Evolutionary conservation across 352 stramenopile species (phyloP).

Genomic region (Lagenidium sp.): DNA sequence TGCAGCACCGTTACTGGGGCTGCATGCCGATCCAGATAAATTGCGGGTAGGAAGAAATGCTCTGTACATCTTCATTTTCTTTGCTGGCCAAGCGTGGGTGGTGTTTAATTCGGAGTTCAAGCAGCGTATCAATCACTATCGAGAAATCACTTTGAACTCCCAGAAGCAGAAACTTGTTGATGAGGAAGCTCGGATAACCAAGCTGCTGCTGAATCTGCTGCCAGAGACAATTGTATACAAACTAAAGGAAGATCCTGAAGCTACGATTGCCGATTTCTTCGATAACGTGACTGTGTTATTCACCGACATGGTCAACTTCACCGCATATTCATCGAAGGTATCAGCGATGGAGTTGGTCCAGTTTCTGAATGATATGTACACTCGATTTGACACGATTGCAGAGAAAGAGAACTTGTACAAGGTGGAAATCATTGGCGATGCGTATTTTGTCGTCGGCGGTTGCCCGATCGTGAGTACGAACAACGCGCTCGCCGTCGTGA

Average conservation of each 20-base stretch:
- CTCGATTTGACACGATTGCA: slow-evolving; percentile 76
- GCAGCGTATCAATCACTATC: slow-evolving; percentile 82
- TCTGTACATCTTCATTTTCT: slow-evolving; percentile 82
- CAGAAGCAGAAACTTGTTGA: slow-evolving; percentile 81
- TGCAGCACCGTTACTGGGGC: slow-evolving; percentile 31
- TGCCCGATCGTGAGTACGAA: slow-evolving; percentile 51
- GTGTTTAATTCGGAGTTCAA: slow-evolving; percentile 84
- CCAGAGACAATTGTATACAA: slow-evolving; percentile 82
- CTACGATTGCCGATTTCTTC: slow-evolving; percentile 80
- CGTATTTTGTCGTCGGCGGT: slow-evolving; percentile 76
- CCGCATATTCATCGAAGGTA: slow-evolving; percentile 70
- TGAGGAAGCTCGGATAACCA: slow-evolving; percentile 70
- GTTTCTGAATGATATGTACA: slow-evolving; percentile 87
- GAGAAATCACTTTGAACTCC: slow-evolving; percentile 72
- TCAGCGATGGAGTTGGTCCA: slow-evolving; percentile 82
- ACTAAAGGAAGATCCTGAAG: slow-evolving; percentile 66
- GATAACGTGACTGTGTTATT: slow-evolving; percentile 82
- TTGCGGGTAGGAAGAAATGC: slow-evolving; percentile 52
- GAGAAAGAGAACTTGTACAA: slow-evolving; percentile 86
- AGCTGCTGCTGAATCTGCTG: slow-evolving; percentile 67
- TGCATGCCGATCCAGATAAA: slow-evolving; percentile 30
- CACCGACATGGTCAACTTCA: slow-evolving; percentile 85
- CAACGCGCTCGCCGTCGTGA: slow-evolving; percentile 67
- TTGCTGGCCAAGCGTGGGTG: slow-evolving; percentile 66
- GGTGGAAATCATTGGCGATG: slow-evolving; percentile 86